These are phyloP conservation scores for Thuja plicata DNA, from an alignment of 83 land plant species.

Conservation along the genomic window DNA sequence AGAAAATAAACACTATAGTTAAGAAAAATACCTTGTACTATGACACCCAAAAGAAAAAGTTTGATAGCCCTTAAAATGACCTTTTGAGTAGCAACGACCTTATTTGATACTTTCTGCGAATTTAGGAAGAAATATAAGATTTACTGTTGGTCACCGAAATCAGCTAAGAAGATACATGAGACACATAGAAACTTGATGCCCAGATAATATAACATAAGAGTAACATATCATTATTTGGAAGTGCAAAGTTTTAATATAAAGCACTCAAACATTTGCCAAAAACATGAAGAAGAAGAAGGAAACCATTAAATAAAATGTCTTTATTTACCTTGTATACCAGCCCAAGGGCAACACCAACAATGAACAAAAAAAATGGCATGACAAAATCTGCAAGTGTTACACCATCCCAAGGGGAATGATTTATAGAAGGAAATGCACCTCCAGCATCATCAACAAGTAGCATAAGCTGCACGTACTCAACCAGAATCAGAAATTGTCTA, in stretches of 20 bases:
- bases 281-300: not conserved
- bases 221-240: not conserved
- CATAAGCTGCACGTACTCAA: conserved; percentile 46
- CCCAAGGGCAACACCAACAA: conserved; percentile 45
- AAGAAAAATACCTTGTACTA: conserved; percentile 44
- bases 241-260: not conserved
- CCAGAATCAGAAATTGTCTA: not conserved
- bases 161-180: not conserved
- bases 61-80: conserved; percentile 46
- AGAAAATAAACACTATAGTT: not conserved
- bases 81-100: conserved; percentile 43
- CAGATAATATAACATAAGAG: not conserved
- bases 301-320: too few relatives aligned
- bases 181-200: not conserved
- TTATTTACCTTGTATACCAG: conserved; percentile 49
- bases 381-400: conserved; percentile 58
- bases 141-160: not conserved
- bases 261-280: not conserved
- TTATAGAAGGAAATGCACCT: conserved; percentile 51
- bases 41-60: conserved; percentile 57
- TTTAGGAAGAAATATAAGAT: not conserved
- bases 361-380: conserved; percentile 56
- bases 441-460: conserved; percentile 64
- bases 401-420: conserved; percentile 70
- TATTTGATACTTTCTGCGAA: conserved; percentile 46